These are phyloP conservation scores for Scenedesmus sp. DNA, from an alignment of 163 green algal species.

Conservation along the genomic window DNA sequence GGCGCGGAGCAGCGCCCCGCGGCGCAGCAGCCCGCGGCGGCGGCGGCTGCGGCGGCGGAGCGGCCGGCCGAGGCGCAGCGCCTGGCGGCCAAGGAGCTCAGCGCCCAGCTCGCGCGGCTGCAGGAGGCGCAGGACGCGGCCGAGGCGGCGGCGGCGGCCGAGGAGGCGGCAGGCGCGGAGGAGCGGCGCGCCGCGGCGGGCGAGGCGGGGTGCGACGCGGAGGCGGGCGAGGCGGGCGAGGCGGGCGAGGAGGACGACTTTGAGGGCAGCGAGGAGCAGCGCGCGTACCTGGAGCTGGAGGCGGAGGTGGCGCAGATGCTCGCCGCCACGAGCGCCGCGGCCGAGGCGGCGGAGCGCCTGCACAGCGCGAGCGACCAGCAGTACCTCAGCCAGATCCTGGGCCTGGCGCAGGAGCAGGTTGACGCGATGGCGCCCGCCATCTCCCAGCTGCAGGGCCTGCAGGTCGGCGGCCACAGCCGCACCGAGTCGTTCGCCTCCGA, in stretches of 20 bases:
- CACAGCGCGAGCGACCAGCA: slow-evolving; percentile 18
- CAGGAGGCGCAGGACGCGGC: no score
- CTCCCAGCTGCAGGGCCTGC: slow-evolving; percentile 4
- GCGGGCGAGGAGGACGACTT: not conserved
- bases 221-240: not conserved
- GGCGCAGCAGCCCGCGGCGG: not conserved
- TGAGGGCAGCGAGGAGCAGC: slow-evolving; percentile 25
- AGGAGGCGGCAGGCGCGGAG: slow-evolving; percentile 3
- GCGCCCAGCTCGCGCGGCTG: no score
- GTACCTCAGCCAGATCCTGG: slow-evolving; percentile 43
- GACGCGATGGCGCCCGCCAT: slow-evolving; percentile 45
- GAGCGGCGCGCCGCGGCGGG: not conserved
- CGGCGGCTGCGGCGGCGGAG: not conserved
- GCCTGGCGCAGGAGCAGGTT: slow-evolving; percentile 44
- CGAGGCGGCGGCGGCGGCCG: not conserved
- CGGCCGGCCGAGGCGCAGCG: not conserved
- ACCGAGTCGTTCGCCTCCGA: no score
- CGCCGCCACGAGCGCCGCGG: slow-evolving; percentile 18
- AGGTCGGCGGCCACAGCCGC: no score
- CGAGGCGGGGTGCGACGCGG: not conserved
- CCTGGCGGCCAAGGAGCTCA: no score
- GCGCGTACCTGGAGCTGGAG: slow-evolving; percentile 43
- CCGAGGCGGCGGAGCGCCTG: not conserved
- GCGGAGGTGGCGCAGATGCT: slow-evolving; percentile 42
- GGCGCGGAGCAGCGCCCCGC: not conserved